phyloP scores from a whole-genome alignment of 306 rosid genomes.

The Alnus glutinosa region DNA sequence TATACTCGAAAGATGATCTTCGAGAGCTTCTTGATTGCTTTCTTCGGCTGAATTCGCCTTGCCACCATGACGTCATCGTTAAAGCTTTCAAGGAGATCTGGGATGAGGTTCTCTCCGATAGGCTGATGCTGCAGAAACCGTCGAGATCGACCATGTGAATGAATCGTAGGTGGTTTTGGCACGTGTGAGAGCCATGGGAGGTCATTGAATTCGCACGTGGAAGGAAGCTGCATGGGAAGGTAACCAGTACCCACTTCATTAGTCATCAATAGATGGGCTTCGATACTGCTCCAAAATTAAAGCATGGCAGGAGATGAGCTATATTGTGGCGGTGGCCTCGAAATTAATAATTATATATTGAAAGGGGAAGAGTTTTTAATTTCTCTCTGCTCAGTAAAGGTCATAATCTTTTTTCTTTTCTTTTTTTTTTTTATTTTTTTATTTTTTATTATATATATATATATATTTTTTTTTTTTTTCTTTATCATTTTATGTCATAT shows the following conservation, averaged over 20 bases:
- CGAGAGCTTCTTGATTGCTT: constrained; percentile 52
- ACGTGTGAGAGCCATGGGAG: constrained; percentile 25
- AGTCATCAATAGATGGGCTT: not conserved
- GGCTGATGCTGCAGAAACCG: constrained; percentile 20
- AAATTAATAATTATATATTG: not conserved
- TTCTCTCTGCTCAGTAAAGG: not conserved
- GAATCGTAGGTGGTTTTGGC: not conserved
- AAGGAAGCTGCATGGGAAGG: constrained; percentile 25
- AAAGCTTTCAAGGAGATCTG: constrained; percentile 53
- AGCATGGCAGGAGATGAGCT: not conserved
- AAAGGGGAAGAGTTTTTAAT: not conserved
- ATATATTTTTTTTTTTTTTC: too few species aligned
- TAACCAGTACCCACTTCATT: not conserved
- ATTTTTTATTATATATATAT: too few species aligned
- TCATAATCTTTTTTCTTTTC: not conserved
- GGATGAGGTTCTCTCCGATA: constrained; percentile 34
- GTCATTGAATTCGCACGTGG: constrained; percentile 22
- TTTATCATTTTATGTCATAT: not conserved
- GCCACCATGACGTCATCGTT: constrained; percentile 41
- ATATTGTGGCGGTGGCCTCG: not conserved
- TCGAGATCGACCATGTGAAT: not conserved
- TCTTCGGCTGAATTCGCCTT: constrained; percentile 44
- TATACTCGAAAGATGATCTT: constrained; percentile 41
- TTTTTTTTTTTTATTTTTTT: not conserved
- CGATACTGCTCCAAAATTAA: not conserved